phyloP scores from a whole-genome alignment of 106 monocot species.

The Dactylorhiza incarnata region DNA sequence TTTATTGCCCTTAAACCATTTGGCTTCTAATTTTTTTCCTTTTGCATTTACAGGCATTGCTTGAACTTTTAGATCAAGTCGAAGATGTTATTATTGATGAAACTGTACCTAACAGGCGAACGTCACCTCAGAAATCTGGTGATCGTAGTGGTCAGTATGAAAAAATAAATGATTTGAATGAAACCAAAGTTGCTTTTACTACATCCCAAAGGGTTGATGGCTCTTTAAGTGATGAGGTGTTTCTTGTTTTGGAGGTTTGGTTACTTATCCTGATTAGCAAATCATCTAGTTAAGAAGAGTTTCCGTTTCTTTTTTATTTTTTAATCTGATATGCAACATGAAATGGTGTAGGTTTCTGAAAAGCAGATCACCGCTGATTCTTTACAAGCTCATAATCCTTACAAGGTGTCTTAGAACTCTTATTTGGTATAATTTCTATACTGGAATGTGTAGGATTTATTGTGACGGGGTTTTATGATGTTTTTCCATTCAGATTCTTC shows the following conservation, averaged over 20 bases:
- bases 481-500: slow-evolving; percentile 52
- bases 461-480: not conserved
- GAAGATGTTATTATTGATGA: slow-evolving; percentile 82
- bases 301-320: not conserved
- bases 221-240: slow-evolving; percentile 26
- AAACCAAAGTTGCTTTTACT: not conserved
- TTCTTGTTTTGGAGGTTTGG: slow-evolving; percentile 86
- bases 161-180: not conserved
- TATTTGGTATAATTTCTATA: not conserved
- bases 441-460: not conserved
- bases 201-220: slow-evolving; percentile 11
- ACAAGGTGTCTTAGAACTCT: slow-evolving; percentile 43
- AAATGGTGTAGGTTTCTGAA: slow-evolving; percentile 59
- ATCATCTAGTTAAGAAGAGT: not conserved
- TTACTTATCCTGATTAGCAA: not conserved
- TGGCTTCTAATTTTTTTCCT: slow-evolving; percentile 1
- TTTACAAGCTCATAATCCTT: slow-evolving; percentile 22
- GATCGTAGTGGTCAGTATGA: not conserved
- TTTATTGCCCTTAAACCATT: not conserved
- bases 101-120: slow-evolving; percentile 9
- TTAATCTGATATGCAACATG: not conserved
- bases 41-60: slow-evolving; percentile 41
- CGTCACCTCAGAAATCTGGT: not conserved
- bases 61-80: slow-evolving; percentile 94
- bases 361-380: slow-evolving; percentile 39